These are phyloP conservation scores for Phlebiopsis gigantea DNA, from an alignment of 768 basidiomycete genomes.

Conservation along the genomic window DNA sequence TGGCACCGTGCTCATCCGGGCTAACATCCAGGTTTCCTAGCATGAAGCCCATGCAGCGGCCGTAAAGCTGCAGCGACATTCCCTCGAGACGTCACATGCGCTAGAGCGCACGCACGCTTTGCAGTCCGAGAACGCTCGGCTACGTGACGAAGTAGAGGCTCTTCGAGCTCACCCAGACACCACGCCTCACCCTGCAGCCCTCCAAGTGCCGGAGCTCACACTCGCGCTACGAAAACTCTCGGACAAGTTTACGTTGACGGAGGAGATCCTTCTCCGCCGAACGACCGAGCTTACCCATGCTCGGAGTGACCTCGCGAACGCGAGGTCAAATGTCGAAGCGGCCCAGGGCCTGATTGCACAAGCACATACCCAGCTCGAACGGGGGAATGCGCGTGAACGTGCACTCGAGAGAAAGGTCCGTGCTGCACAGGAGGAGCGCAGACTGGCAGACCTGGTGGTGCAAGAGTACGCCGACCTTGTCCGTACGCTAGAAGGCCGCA, in stretches of 20 bases:
- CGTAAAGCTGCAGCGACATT: constrained; percentile 59
- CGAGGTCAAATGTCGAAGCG: constrained; percentile 38
- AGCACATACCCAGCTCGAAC: constrained; percentile 51
- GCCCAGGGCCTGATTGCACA: constrained; percentile 53
- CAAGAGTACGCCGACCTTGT: constrained; percentile 76
- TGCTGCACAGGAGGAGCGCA: constrained; percentile 50
- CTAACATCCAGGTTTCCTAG: constrained; percentile 34
- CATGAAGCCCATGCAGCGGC: constrained; percentile 66
- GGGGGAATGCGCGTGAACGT: constrained; percentile 41
- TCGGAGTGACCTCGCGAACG: constrained; percentile 38
- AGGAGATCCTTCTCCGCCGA: constrained; percentile 44
- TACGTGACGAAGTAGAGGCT: constrained; percentile 48
- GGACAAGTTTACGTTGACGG: constrained; percentile 61
- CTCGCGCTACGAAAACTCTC: constrained; percentile 64
- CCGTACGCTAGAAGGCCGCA: constrained; percentile 49
- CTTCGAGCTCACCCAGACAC: constrained; percentile 52
- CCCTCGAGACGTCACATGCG: constrained; percentile 46
- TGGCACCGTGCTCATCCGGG: constrained; percentile 15
- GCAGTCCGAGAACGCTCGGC: constrained; percentile 53
- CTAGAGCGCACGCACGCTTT: constrained; percentile 43
- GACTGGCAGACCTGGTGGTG: constrained; percentile 60
- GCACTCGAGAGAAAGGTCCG: constrained; percentile 41
- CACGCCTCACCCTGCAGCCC: constrained; percentile 31
- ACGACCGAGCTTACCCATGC: constrained; percentile 42
- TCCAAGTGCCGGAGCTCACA: constrained; percentile 50